Percentiles rank a stretch among this genome's conserved stretches.
phyloP scores from a whole-genome alignment of 2,329 filamentous ascomycete species.

The Aspergillus jensenii region DNA sequence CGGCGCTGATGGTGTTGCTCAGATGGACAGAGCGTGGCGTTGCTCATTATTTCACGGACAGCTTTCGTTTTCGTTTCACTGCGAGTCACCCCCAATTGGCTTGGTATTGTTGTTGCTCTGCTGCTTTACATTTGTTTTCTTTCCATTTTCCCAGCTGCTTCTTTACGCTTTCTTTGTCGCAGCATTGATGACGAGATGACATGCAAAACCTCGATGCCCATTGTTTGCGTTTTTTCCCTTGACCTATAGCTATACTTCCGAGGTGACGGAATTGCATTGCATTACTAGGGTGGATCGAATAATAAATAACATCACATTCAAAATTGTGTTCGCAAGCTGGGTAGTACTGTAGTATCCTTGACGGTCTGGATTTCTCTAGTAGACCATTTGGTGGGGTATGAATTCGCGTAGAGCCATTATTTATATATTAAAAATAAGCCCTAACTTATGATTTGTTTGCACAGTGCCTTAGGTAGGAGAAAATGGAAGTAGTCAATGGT shows the following conservation, averaged over 20 bases:
- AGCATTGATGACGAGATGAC: slow-evolving; percentile 32
- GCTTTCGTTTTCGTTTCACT: background rate
- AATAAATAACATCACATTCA: background rate
- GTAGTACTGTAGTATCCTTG: too few relatives aligned
- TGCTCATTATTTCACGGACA: slow-evolving; percentile 12
- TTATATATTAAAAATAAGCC: too few relatives aligned
- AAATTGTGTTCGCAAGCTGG: background rate
- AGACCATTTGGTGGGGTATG: too few relatives aligned
- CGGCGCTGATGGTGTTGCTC: slow-evolving; percentile 34
- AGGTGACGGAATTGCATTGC: slow-evolving; percentile 1
- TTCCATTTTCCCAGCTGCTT: slow-evolving; percentile 8
- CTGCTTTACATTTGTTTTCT: slow-evolving; percentile 5
- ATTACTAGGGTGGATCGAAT: slow-evolving; percentile 6
- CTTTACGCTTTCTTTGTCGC: slow-evolving; percentile 14
- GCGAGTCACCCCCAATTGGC: background rate
- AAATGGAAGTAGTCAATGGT: background rate
- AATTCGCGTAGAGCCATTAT: too few relatives aligned
- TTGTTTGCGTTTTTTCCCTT: background rate
- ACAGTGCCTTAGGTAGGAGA: too few relatives aligned
- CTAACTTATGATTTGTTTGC: too few relatives aligned
- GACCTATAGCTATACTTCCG: background rate
- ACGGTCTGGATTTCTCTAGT: background rate
- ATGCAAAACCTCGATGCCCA: slow-evolving; percentile 10
- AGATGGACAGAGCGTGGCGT: slow-evolving; percentile 21
- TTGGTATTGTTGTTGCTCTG: slow-evolving; percentile 3